Evolutionary conservation across 2,329 filamentous ascomycete genomes (phyloP), one percentile per base, ranked within the genome.

Genomic region (Metarhizium brunneum): DNA sequence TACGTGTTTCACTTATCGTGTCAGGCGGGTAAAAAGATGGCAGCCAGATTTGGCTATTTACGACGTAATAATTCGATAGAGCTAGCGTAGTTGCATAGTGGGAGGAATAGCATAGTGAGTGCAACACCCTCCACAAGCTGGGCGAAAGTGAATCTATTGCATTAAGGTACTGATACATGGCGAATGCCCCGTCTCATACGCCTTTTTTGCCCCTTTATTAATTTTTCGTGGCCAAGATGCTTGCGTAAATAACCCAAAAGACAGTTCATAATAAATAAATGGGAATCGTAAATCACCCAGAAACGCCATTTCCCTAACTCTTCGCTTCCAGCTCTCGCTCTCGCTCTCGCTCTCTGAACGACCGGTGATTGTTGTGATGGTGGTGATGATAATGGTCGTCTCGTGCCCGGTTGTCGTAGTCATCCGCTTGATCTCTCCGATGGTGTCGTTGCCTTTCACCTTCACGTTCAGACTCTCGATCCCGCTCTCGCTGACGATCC

Each of bases 371-470:
- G 38, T 61, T 56, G 47, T 61, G 57, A 49, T 58, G 25, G 25
- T 25, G 25, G 25, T 25, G 25, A 25, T 25, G 58, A 18, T 59
- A 13, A 14, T 48, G n/a, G 7, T 63, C 61, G 10, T 59, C 62
- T 50, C 50, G 56, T 47, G 54, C 11, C 7, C 54, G 53, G 35
- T 55, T 38, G 32, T 62, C 57, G 47, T 61, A 56, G n/a, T 61
- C 61, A 13, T 64, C 59, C 18, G 63, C 61, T 2, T 62, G 58
- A 14, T 65, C 62, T 38, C 60, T 59, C 29, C 50, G 56, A 51
- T 61, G 58, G 30, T 59, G 59, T 51, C 62, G 59, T 47, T 63
- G 59, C 45, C 61, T 58, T 42, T 63, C 59, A 2, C 61, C 57
- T 29, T 57, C 56, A 5, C 55, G 54, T 30, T 56, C 58, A n/a